Conservation (phyloP, 2,329 filamentous ascomycete species). For the Colletotrichum liriopes region DNA sequence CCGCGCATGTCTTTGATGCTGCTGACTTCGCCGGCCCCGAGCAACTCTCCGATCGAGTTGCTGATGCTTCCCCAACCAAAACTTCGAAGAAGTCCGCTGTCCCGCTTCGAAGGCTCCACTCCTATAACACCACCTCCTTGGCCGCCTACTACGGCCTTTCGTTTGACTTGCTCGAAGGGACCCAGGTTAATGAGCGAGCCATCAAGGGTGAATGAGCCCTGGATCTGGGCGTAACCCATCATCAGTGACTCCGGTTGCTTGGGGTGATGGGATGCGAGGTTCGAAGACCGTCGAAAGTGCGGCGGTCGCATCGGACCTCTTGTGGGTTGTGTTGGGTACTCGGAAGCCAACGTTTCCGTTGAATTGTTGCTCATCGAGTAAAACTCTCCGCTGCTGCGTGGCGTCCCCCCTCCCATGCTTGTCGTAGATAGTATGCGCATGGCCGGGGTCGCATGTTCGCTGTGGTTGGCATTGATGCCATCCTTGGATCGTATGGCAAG, state of each 20-base stretch:
- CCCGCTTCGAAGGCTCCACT: conserved; percentile 80
- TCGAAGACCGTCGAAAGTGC: conserved; percentile 64
- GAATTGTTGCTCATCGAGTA: conserved; percentile 97
- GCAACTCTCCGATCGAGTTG: conserved; percentile 87
- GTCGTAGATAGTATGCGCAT: conserved; percentile 83
- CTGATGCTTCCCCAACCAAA: conserved; percentile 92
- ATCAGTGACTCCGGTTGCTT: conserved; percentile 84
- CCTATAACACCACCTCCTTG: conserved; percentile 91
- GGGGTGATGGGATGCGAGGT: conserved; percentile 58
- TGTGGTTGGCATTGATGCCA: conserved; percentile 61
- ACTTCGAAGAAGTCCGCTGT: conserved; percentile 84
- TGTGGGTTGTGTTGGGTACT: conserved; percentile 74
- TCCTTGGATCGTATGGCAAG: conserved; percentile 61
- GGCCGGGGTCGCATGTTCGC: conserved; percentile 73
- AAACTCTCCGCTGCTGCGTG: conserved; percentile 93
- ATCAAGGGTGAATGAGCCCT: conserved; percentile 92
- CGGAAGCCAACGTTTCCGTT: conserved; percentile 91
- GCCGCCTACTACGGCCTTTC: conserved; percentile 90
- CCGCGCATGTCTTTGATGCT: conserved; percentile 97
- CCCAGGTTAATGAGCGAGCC: conserved; percentile 91
- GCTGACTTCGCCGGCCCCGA: conserved; percentile 90
- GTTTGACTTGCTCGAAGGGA: conserved; percentile 95
- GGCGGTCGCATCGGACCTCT: conserved; percentile 59
- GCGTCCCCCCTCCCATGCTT: conserved; percentile 82
- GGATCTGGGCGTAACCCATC: conserved; percentile 98